Percentiles rank a stretch among this genome's conserved stretches.
These are phyloP conservation scores for Geranium brycei DNA, from an alignment of 345 rosid genomes.

Conservation along the genomic window DNA sequence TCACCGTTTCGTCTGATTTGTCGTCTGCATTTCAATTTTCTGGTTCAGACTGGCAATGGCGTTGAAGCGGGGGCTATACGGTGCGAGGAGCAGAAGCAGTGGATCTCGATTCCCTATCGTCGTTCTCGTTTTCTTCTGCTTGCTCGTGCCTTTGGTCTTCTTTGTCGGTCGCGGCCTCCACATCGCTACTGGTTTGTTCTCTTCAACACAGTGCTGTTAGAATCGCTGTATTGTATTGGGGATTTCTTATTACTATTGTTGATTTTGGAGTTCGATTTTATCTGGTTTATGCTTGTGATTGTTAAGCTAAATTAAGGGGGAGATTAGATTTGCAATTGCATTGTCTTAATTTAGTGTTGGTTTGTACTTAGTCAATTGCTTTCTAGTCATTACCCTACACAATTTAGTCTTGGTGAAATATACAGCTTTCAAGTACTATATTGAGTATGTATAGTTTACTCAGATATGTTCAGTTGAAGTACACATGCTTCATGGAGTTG, in stretches of 20 bases:
- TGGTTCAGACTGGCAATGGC: background rate
- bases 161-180: constrained; percentile 56
- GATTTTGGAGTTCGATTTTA: background rate
- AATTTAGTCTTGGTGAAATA: too few species aligned
- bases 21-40: background rate
- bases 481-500: too few species aligned
- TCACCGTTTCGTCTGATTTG: background rate
- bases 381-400: too few species aligned
- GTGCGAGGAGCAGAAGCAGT: constrained; percentile 8
- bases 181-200: constrained; percentile 12
- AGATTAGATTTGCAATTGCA: too few species aligned
- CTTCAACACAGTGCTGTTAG: background rate
- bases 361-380: too few species aligned
- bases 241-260: background rate
- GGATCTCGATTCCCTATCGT: constrained; percentile 50
- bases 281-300: background rate
- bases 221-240: background rate
- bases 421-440: too few species aligned
- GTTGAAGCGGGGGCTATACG: background rate
- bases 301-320: background rate
- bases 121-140: constrained; percentile 23
- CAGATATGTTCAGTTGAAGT: too few species aligned
- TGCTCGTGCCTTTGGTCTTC: constrained; percentile 57
- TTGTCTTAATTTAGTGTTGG: too few species aligned
- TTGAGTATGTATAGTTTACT: too few species aligned